Percentiles rank a stretch among this genome's conserved stretches.
Conservation (phyloP, 257 asterid species). For the Catharanthus roseus region DNA sequence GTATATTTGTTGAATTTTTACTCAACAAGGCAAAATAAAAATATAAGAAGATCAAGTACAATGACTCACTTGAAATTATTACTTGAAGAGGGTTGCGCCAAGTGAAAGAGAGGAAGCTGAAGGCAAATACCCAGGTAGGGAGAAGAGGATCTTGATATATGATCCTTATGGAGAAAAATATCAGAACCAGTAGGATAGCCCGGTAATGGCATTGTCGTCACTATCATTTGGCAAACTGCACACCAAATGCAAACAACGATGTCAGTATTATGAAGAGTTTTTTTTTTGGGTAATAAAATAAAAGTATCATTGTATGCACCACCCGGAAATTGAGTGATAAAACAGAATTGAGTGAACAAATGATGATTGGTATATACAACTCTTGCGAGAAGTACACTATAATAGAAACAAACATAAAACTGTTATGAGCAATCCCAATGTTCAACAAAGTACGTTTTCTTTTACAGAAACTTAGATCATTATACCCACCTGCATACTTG, state of each 20-base stretch:
- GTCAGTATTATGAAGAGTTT: neutral
- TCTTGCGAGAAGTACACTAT: neutral
- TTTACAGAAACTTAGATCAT: neutral
- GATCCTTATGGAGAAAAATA: neutral
- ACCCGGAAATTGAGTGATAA: neutral
- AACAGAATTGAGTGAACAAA: conserved; percentile 1
- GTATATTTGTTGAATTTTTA: neutral
- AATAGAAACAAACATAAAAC: neutral
- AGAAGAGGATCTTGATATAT: conserved; percentile 8
- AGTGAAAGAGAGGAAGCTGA: conserved; percentile 12
- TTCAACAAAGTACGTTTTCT: neutral
- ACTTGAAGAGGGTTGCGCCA: conserved; percentile 16
- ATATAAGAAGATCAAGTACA: neutral
- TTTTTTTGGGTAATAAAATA: no score
- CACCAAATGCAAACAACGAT: neutral
- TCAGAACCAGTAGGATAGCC: conserved; percentile 7
- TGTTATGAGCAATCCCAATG: neutral
- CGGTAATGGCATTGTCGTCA: conserved; percentile 4
- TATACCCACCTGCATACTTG: neutral
- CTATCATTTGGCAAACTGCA: conserved; percentile 20
- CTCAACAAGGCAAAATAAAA: neutral
- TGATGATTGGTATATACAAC: neutral
- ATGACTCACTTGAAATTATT: conserved; percentile 24
- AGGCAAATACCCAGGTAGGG: conserved; percentile 14
- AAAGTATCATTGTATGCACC: no score